Evolutionary conservation across 1,139 yeast genomes (phyloP), one percentile per base, ranked within the genome.

Genomic region (Suhomyces kunorum): DNA sequence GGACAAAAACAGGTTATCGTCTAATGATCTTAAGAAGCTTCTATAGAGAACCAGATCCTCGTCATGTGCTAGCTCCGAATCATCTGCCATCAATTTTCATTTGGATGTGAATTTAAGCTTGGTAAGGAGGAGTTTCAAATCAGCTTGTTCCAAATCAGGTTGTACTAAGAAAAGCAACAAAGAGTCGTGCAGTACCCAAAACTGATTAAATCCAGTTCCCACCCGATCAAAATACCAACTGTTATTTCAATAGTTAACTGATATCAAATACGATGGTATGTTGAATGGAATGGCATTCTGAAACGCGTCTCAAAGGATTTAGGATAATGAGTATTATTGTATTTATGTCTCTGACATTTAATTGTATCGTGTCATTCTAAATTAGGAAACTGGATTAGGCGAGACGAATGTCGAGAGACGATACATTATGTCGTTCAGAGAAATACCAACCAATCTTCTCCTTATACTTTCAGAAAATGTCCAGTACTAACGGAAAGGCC

Each of bases 401-500:
- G 31, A 27, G 34, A 20, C 24, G 24, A 20, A 20, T 4, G 24
- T 20, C 11, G 24, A 20, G 24, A 20, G 24, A n/a, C n/a, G 24
- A 20, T 20, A 20, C 24, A 20, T 3, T 20, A 20, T 6, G 24
- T 20, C n/a, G 24, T 9, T n/a, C 24, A 20, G 24, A 9, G 8
- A 20, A 20, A 20, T 20, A 11, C 24, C 11, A n/a, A 3, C 24
- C 3, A n/a, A n/a, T 20, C 4, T 20, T n/a, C 24, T 20, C 11
- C 24, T 20, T 20, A 9, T 20, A 11, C 24, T 9, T 9, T 9
- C 24, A 9, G 11, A 8, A 20, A 6, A 20, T 20, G 24, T 20
- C 22, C 9, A 23, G 27, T 38, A 46, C 46, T 43, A 42, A 43
- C 45, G 18, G 14, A 44, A 77, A 38, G 87, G 82, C 94, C 57